Conservation (phyloP, 176 grass and related monocot species). For the Avena insularis region DNA sequence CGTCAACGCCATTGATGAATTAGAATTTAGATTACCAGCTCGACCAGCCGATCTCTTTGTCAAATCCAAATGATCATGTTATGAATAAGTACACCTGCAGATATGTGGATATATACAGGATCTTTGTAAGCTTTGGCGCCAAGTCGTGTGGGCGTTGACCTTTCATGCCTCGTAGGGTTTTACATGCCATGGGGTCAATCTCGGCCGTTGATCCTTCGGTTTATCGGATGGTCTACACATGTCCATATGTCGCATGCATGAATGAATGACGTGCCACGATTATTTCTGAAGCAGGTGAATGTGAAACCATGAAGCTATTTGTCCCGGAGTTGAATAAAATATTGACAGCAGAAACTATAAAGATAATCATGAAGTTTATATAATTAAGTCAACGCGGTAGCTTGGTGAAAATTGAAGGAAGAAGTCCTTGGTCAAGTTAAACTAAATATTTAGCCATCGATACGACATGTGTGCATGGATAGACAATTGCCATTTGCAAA, state of each 20-base stretch:
- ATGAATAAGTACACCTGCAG: background rate
- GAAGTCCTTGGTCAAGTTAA: background rate
- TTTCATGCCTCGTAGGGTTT: background rate
- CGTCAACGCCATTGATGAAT: background rate
- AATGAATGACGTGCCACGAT: background rate
- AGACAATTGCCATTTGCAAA: slow-evolving; percentile 42
- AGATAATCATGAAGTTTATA: background rate
- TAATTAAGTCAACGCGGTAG: background rate
- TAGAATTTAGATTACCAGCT: background rate
- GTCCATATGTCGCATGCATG: background rate
- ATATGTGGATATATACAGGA: background rate
- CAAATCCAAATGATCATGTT: background rate
- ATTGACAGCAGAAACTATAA: background rate
- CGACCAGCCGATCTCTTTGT: background rate
- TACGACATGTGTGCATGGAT: background rate
- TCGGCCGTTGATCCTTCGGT: background rate
- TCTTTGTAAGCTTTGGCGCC: background rate
- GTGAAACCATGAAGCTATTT: slow-evolving; percentile 40
- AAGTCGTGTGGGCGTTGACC: background rate
- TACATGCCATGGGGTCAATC: background rate
- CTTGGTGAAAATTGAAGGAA: background rate
- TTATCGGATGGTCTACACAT: background rate
- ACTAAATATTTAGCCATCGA: background rate
- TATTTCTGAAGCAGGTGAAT: slow-evolving; percentile 6
- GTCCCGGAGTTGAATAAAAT: background rate